Conservation (phyloP, 257 asterid genomes). For the Solanum stenotomum region DNA sequence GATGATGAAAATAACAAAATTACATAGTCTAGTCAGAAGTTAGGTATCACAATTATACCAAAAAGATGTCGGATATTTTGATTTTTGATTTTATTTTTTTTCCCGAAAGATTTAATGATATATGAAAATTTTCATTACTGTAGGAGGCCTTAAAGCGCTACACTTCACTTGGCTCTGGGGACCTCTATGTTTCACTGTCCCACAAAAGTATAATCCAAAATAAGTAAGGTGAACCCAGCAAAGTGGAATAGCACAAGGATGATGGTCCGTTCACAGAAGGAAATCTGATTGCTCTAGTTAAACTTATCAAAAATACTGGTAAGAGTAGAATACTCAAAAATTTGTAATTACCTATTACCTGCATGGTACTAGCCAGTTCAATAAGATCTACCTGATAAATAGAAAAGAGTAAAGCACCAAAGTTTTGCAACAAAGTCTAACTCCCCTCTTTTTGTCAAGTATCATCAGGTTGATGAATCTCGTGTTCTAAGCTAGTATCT, state of each 20-base stretch:
- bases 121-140: not conserved
- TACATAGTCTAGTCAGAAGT: not conserved
- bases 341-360: not conserved
- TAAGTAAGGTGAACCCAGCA: not conserved
- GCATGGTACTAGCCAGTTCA: not conserved
- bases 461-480: not conserved
- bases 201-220: not conserved
- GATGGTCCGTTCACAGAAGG: not conserved
- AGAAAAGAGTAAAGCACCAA: not conserved
- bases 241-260: not conserved
- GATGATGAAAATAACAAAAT: not conserved
- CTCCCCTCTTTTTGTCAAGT: not conserved
- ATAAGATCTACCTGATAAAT: not conserved
- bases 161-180: not conserved
- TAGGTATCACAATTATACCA: not conserved
- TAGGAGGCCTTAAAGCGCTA: not conserved
- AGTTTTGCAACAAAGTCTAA: not conserved
- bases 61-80: not conserved
- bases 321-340: not conserved
- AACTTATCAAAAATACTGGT: not conserved
- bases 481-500: not conserved
- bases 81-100: not conserved
- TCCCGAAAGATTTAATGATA: not conserved
- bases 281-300: not conserved
- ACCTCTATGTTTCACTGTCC: not conserved